Percentiles rank a stretch among this genome's conserved stretches.
Conservation (phyloP, 73 alveolate genomes). For the Paramecium sexaurelia region DNA sequence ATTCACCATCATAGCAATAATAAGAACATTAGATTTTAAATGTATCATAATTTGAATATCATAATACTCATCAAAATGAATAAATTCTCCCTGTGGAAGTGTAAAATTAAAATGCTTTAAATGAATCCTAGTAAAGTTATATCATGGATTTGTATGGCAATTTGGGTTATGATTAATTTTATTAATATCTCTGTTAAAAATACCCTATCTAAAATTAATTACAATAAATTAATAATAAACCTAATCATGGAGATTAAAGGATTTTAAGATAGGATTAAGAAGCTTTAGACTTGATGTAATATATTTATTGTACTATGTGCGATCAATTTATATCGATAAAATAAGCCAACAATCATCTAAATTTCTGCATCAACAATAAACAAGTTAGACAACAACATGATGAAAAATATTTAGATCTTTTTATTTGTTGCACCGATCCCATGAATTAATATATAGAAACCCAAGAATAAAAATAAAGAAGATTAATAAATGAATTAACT, state of each 20-base stretch:
- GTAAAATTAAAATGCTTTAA: not conserved
- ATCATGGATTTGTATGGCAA: conserved; percentile 1
- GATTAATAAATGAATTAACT: not conserved
- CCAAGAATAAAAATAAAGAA: not conserved
- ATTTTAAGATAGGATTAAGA: conserved; percentile 4
- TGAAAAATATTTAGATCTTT: conserved; percentile 24
- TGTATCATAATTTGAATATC: not conserved
- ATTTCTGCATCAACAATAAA: not conserved
- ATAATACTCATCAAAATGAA: not conserved
- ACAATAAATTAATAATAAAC: not conserved
- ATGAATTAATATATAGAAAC: not conserved
- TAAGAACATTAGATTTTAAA: not conserved
- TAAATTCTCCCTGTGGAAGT: not conserved
- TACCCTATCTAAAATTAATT: not conserved
- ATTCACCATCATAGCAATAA: not conserved
- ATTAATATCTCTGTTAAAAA: not conserved
- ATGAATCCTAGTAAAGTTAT: not conserved
- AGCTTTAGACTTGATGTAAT: conserved; percentile 22
- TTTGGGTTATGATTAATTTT: conserved; percentile 26
- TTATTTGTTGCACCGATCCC: conserved; percentile 21
- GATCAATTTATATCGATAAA: conserved; percentile 15
- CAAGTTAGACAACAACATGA: not conserved
- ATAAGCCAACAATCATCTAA: conserved; percentile 31
- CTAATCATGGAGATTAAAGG: conserved; percentile 60
- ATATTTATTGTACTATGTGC: conserved; percentile 47